Evolutionary conservation across 495 filamentous ascomycete genomes (phyloP), one percentile per base, ranked within the genome.

Genomic region (Tetracladium setigerum): DNA sequence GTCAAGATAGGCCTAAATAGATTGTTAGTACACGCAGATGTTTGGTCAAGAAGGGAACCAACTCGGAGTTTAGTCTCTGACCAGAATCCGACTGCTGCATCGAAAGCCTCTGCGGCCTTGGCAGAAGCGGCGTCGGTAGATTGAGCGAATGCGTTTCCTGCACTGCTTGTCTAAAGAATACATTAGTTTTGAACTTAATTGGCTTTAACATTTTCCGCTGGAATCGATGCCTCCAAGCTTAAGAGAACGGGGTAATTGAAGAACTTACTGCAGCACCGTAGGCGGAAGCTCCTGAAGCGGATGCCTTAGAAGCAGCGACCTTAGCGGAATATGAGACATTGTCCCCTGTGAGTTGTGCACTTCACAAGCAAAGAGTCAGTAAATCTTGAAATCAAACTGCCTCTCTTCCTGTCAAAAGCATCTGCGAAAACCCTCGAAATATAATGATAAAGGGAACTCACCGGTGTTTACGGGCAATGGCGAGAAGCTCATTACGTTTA

Each of bases 401-500:
- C 22, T 27, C 22, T n/a, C 22, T 27, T 27, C 22, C 7, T 27
- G 22, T 3, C 7, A 3, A 27, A 27, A 27, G n/a, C 7, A 27
- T 27, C 7, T 27, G 7, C 7, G 22, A 27, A 27, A 7, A 7
- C 7, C 22, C 7, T 7, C 3, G 22, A 27, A 27, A 7, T 3
- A 27, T 7, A 3, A 27, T 27, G 3, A 7, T 27, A 27, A 27
- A 27, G 22, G 22, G 7, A 27, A 27, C 22, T 27, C 22, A 27
- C 22, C 87, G 87, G 71, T 96, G 76, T 73, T 95, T 94, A 57
- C 92, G 87, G 43, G 89, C 87, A 40, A 97, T 79, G 40, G 92
- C 89, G 38, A 92, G 67, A 14, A 97, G 78, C 61, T 97, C 91
- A 65, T 96, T 95, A 7, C 22, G 22, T 27, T 27, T 27, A 27